These are phyloP conservation scores for Cryphonectria nitschkei DNA, from an alignment of 2,329 filamentous ascomycete species.

Conservation along the genomic window DNA sequence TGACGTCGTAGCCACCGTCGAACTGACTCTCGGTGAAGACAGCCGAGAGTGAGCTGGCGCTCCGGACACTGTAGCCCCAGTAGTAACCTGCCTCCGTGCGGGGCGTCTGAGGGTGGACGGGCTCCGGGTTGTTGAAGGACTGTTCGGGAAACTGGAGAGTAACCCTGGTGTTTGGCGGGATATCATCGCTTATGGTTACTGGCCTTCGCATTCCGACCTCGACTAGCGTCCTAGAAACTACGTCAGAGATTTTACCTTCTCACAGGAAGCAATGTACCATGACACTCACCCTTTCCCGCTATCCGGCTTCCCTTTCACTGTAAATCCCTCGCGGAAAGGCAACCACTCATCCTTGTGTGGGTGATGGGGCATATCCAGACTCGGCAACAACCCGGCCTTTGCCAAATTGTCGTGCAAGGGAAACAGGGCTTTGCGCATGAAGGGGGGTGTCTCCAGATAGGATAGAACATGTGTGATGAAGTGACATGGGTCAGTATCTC, in stretches of 20 bases:
- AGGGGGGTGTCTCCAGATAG: constrained; percentile 83
- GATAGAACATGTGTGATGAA: constrained; percentile 79
- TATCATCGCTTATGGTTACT: constrained; percentile 59
- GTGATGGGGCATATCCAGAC: constrained; percentile 85
- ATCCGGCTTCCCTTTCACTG: constrained; percentile 51
- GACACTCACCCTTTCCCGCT: constrained; percentile 41
- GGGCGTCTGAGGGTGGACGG: constrained; percentile 70
- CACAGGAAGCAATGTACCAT: not conserved
- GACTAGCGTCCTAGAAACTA: constrained; percentile 52
- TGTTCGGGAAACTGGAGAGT: constrained; percentile 68
- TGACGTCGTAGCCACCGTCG: constrained; percentile 79
- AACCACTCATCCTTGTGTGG: constrained; percentile 77
- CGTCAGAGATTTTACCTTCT: not conserved
- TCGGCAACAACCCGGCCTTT: constrained; percentile 73
- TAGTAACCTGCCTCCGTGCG: constrained; percentile 80
- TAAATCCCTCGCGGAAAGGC: constrained; percentile 78
- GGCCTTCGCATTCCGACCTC: constrained; percentile 61
- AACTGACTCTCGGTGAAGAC: constrained; percentile 79
- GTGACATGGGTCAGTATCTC: constrained; percentile 74
- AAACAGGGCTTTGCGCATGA: constrained; percentile 77
- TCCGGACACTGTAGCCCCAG: constrained; percentile 80
- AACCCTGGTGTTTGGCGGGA: constrained; percentile 73
- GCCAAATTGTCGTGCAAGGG: constrained; percentile 78
- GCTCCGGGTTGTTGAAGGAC: constrained; percentile 52
- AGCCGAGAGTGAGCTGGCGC: constrained; percentile 65